Evolutionary conservation across 495 filamentous ascomycete species (phyloP).

Genomic region (Tuber brumale): DNA sequence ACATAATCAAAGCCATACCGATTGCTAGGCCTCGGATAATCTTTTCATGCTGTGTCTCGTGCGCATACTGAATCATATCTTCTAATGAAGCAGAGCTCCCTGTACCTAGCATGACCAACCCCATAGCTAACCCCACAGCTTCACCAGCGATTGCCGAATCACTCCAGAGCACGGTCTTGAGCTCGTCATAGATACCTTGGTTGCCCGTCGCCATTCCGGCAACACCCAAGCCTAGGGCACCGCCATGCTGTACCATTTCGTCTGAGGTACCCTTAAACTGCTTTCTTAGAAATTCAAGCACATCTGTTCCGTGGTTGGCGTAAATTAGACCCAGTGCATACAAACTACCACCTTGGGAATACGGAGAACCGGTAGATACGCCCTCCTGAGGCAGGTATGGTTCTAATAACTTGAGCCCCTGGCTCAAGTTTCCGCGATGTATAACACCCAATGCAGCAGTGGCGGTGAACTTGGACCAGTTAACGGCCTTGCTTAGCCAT

Average conservation of each 20-base stretch:
- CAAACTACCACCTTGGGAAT: slow-evolving; percentile 90
- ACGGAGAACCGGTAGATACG: slow-evolving; percentile 65
- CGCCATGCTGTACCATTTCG: slow-evolving; percentile 95
- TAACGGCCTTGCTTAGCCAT: slow-evolving; percentile 96
- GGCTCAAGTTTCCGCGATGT: slow-evolving; percentile 85
- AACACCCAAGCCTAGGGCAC: slow-evolving; percentile 88
- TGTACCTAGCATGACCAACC: slow-evolving; percentile 93
- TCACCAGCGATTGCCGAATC: slow-evolving; percentile 96
- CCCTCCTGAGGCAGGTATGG: slow-evolving; percentile 82
- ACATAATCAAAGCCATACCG: slow-evolving; percentile 99
- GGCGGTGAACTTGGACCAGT: slow-evolving; percentile 99
- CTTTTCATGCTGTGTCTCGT: slow-evolving; percentile 98
- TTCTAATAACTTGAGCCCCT: slow-evolving; percentile 86
- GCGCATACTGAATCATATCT: slow-evolving; percentile 95
- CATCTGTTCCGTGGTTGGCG: slow-evolving; percentile 91
- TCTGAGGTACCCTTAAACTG: slow-evolving; percentile 82
- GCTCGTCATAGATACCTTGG: slow-evolving; percentile 81
- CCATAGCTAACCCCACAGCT: slow-evolving; percentile 91
- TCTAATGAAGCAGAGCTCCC: slow-evolving; percentile 84
- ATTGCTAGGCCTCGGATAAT: slow-evolving; percentile 91
- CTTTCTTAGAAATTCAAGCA: slow-evolving; percentile 76
- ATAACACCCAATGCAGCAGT: slow-evolving; percentile 96
- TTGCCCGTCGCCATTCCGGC: slow-evolving; percentile 96
- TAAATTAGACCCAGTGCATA: slow-evolving; percentile 96
- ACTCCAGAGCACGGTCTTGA: slow-evolving; percentile 76